Percentiles rank a stretch among this genome's conserved stretches.
Evolutionary conservation across 2,329 filamentous ascomycete genomes (phyloP).

Genomic region (Aureobasidium sp.): DNA sequence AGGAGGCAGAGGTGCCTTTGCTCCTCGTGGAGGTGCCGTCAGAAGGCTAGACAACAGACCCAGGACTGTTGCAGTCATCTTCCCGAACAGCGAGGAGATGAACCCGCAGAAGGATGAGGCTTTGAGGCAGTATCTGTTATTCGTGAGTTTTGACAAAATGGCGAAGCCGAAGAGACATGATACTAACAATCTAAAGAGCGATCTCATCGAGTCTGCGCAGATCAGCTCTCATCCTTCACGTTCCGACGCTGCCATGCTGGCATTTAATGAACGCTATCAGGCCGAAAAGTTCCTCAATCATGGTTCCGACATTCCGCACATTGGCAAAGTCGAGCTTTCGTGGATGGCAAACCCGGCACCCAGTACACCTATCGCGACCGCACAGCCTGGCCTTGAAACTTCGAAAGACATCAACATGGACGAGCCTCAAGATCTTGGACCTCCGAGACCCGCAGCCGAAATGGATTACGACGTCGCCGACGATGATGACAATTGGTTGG

Average conservation of each 20-base stretch:
- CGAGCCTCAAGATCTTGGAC: slow-evolving; percentile 7
- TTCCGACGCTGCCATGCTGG: slow-evolving; percentile 34
- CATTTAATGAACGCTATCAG: slow-evolving; percentile 46
- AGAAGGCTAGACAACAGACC: slow-evolving; percentile 69
- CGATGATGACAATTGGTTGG: slow-evolving; percentile 39
- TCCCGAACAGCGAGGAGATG: slow-evolving; percentile 51
- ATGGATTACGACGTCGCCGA: slow-evolving; percentile 48
- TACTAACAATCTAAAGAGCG: slow-evolving; percentile 18
- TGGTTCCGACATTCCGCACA: slow-evolving; percentile 49
- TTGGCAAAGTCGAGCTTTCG: slow-evolving; percentile 57
- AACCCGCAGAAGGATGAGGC: slow-evolving; percentile 60
- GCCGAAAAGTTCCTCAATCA: slow-evolving; percentile 50
- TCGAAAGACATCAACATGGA: slow-evolving; percentile 15
- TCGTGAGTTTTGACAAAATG: slow-evolving; percentile 21
- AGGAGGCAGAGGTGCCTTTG: slow-evolving; percentile 41
- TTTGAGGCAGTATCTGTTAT: slow-evolving; percentile 62
- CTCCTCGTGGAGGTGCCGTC: slow-evolving; percentile 43
- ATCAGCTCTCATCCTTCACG: slow-evolving; percentile 35
- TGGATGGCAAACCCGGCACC: slow-evolving; percentile 49
- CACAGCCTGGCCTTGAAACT: slow-evolving; percentile 17
- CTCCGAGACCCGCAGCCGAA: slow-evolving; percentile 23
- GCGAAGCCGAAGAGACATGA: not conserved
- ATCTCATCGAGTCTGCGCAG: slow-evolving; percentile 30
- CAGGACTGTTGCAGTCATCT: slow-evolving; percentile 56
- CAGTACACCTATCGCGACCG: slow-evolving; percentile 19